Conservation (phyloP, 345 rosid species). For the Lepidium aucheri region DNA sequence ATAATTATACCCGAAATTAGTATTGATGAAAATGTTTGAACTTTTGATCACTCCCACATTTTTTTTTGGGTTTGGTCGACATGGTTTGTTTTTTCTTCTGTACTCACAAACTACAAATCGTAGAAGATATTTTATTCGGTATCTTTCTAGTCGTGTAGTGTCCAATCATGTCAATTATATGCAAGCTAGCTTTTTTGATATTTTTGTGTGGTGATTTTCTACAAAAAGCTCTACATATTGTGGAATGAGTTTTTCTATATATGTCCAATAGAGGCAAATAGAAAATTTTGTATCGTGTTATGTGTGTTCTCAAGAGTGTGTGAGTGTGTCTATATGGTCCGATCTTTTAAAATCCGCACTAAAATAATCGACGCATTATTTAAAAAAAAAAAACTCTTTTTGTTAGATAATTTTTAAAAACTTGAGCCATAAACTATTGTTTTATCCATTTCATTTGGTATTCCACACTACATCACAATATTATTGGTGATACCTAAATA, state of each 20-base stretch:
- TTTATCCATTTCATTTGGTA: background rate
- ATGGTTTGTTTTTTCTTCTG: background rate
- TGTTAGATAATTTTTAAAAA: background rate
- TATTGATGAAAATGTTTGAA: too few relatives aligned
- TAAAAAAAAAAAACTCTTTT: too few relatives aligned
- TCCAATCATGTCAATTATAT: background rate
- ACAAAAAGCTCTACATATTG: background rate
- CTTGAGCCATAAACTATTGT: background rate
- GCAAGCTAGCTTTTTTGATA: background rate
- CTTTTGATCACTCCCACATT: too few relatives aligned
- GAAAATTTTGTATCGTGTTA: background rate
- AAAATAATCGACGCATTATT: background rate
- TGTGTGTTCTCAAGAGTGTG: background rate
- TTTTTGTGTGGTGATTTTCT: background rate
- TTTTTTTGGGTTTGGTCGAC: background rate
- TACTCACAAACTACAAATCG: constrained; percentile 2
- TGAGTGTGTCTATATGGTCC: background rate
- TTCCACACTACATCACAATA: too few relatives aligned
- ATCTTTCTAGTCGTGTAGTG: background rate
- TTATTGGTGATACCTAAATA: too few relatives aligned
- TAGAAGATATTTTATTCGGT: constrained; percentile 4
- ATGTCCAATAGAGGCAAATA: background rate
- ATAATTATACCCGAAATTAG: too few relatives aligned
- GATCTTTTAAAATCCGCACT: background rate
- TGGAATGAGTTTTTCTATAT: too few relatives aligned